These are phyloP conservation scores for Colletotrichum trifolii DNA, from an alignment of 2,329 filamentous ascomycete genomes.

Conservation along the genomic window DNA sequence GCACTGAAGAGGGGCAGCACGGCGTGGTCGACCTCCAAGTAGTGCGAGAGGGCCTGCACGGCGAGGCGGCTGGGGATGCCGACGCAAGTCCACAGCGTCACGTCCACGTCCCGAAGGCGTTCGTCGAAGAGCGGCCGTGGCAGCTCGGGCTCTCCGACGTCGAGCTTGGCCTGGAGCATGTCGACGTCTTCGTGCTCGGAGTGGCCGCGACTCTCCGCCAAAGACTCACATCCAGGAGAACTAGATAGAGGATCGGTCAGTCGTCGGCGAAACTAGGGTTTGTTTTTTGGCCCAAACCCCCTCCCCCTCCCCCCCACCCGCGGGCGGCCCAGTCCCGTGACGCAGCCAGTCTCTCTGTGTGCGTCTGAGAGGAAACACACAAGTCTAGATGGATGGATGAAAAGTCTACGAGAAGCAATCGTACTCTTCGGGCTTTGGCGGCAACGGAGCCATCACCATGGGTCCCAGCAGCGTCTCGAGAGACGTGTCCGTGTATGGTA, in stretches of 20 bases:
- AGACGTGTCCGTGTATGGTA: constrained; percentile 9
- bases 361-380: no score
- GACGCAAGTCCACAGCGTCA: constrained; percentile 14
- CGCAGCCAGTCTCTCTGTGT: no score
- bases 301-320: no score
- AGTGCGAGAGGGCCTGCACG: constrained; percentile 9
- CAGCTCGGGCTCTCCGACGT: background rate
- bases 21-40: constrained; percentile 22
- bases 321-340: no score
- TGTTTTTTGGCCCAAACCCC: no score
- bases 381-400: no score
- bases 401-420: background rate
- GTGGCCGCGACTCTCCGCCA: background rate
- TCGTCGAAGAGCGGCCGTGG: constrained; percentile 9
- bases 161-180: no score
- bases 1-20: constrained; percentile 25
- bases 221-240: no score
- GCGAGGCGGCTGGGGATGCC: constrained; percentile 22
- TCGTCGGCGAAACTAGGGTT: no score
- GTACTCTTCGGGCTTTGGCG: background rate
- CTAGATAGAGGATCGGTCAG: no score
- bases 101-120: background rate
- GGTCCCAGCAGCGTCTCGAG: constrained; percentile 2
- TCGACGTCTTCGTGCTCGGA: background rate
- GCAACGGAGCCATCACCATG: background rate